Base-by-base conservation (phyloP, 2,329 filamentous ascomycete species). In the Diaporthe eres region DNA sequence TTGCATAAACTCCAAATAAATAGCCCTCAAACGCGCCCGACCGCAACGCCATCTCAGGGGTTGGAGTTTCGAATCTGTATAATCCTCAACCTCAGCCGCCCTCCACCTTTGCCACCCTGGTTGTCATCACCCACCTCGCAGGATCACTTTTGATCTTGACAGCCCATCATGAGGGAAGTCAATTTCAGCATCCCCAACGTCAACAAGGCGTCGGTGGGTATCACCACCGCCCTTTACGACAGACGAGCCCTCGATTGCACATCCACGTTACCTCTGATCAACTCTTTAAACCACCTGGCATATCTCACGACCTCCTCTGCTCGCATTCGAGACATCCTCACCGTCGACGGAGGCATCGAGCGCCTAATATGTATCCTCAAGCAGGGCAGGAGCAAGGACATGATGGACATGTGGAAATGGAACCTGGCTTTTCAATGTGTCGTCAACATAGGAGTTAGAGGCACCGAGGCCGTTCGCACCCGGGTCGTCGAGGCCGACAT, bases 361-460 rank as follows among this genome's bases (percentile, higher is more conserved):
- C 90, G 96, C 79, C 88, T 99, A 80, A 95, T 99, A 83, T 98
- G 95, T 90, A 98, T 99, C 82, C 91, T 99, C 84, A 99, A 99
- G 86, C 95, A 98, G 85, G 97, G 97, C 78, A 91, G 97, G 83
- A 98, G 95, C 86, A 97, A 96, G 85, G 96, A 99, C 84, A 94
- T 98, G 92, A 98, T 98, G 96, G 96, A 98, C 84, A 98, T 98
- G 94, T 99, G 97, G 97, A 98, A 98, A 86, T 99, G 97, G 97
- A 99, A 98, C 82, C 90, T 99, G 78, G 97, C 97, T 72, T 99
- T 99, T 85, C 97, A 98, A 85, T 99, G 97, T 84, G 96, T 98
- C 78, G 97, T 99, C 83, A 99, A 99, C 85, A 98, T 99, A 82
- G 97, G 97, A 75, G 96, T 99, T 76, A 92, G 97, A 80, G 97